phyloP scores from a whole-genome alignment of 148 eudicot genomes.

The Nepenthes mirabilis region DNA sequence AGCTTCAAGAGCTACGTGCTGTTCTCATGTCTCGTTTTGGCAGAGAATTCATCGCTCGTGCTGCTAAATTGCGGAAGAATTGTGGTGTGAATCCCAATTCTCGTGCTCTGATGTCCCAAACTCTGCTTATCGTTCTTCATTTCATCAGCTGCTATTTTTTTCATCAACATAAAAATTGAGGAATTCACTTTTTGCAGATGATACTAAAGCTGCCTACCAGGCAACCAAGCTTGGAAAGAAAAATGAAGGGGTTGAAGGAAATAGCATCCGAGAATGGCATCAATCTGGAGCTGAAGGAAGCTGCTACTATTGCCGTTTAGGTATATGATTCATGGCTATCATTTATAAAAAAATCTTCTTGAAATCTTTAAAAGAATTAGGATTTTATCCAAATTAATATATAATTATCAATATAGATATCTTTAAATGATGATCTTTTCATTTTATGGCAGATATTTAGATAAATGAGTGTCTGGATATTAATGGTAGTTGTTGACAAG shows the following conservation, averaged over 20 bases:
- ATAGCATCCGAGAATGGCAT: constrained; percentile 58
- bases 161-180: neutral
- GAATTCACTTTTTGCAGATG: constrained; percentile 23
- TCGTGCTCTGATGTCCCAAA: neutral
- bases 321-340: too few species aligned
- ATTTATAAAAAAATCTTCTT: too few species aligned
- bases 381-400: too few species aligned
- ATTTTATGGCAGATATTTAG: too few species aligned
- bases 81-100: constrained; percentile 46
- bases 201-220: constrained; percentile 62
- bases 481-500: too few species aligned
- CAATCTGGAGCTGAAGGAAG: constrained; percentile 29
- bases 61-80: constrained; percentile 48
- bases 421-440: too few species aligned
- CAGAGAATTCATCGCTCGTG: constrained; percentile 51
- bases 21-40: constrained; percentile 49
- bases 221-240: constrained; percentile 45
- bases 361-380: too few species aligned
- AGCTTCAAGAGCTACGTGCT: constrained; percentile 57
- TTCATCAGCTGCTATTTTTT: neutral
- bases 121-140: neutral
- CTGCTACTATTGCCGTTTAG: too few species aligned
- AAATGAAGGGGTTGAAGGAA: constrained; percentile 39
- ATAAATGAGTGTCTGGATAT: too few species aligned
- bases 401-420: too few species aligned